Conservation (phyloP, 2,329 filamentous ascomycete genomes). For the Mycosphaerella sp. region DNA sequence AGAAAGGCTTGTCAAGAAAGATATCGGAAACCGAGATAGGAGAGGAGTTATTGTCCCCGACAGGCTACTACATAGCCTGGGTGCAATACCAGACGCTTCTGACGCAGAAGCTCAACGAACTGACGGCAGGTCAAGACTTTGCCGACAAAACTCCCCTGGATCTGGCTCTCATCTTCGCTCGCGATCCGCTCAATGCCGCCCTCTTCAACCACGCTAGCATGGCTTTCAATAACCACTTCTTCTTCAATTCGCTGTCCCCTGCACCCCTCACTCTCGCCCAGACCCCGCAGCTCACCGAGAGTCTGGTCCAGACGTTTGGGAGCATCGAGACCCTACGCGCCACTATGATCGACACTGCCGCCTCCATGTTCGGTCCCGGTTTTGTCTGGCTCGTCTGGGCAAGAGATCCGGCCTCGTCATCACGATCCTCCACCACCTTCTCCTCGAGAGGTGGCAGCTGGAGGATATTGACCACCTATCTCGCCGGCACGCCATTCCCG, state of each 20-base stretch:
- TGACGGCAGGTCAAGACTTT: constrained; percentile 63
- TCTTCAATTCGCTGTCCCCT: constrained; percentile 52
- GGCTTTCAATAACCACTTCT: constrained; percentile 86
- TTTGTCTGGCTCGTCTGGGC: constrained; percentile 83
- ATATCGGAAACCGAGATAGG: no score
- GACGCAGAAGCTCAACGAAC: constrained; percentile 66
- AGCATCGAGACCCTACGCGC: constrained; percentile 73
- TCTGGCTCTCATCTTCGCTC: constrained; percentile 68
- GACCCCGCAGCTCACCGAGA: constrained; percentile 49
- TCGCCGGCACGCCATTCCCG: constrained; percentile 81
- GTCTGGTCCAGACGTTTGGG: constrained; percentile 67
- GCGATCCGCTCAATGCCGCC: constrained; percentile 67
- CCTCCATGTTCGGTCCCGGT: constrained; percentile 91
- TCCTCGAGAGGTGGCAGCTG: constrained; percentile 40
- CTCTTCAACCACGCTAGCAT: constrained; percentile 96
- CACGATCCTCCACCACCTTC: constrained; percentile 31
- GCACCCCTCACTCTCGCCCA: constrained; percentile 43
- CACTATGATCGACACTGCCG: constrained; percentile 73
- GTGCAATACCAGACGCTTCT: constrained; percentile 71
- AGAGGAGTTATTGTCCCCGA: no score
- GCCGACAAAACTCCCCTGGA: constrained; percentile 57
- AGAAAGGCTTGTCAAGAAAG: constrained; percentile 37
- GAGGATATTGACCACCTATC: constrained; percentile 80
- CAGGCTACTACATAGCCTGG: constrained; percentile 70
- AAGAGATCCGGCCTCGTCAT: constrained; percentile 7